Conservation (phyloP, 106 monocot genomes). For the Gastrodia elata region DNA sequence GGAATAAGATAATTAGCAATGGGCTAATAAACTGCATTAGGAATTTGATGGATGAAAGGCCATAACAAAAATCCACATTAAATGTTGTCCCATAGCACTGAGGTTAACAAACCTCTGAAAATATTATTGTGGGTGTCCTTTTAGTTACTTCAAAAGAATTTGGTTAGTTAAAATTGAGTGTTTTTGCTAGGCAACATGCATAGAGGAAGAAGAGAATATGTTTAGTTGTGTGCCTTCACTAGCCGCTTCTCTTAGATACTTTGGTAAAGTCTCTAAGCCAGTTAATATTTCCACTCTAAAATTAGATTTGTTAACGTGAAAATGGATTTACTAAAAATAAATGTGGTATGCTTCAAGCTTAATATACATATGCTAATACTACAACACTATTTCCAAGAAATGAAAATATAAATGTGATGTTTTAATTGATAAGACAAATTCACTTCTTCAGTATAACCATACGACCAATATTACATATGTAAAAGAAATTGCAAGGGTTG, state of each 20-base stretch:
- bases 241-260: constrained; percentile 85
- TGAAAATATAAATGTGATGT: neutral
- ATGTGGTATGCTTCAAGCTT: too few relatives aligned
- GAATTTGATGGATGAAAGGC: neutral
- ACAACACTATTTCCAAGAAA: neutral
- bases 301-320: neutral
- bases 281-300: constrained; percentile 47
- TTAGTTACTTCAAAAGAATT: constrained; percentile 72
- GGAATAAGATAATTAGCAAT: neutral
- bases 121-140: constrained; percentile 54
- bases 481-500: too few relatives aligned
- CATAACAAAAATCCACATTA: neutral
- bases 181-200: constrained; percentile 84
- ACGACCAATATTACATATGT: neutral
- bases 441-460: neutral
- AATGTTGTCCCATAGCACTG: too few relatives aligned
- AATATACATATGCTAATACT: too few relatives aligned
- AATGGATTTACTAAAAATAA: neutral
- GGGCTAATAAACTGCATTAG: neutral
- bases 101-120: constrained; percentile 68
- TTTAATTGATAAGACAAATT: neutral
- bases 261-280: constrained; percentile 76
- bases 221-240: constrained; percentile 83
- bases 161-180: constrained; percentile 91
- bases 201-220: constrained; percentile 83